phyloP scores from a whole-genome alignment of 192 early-diverging fungal species.

The Coemansia nantahalensis region DNA sequence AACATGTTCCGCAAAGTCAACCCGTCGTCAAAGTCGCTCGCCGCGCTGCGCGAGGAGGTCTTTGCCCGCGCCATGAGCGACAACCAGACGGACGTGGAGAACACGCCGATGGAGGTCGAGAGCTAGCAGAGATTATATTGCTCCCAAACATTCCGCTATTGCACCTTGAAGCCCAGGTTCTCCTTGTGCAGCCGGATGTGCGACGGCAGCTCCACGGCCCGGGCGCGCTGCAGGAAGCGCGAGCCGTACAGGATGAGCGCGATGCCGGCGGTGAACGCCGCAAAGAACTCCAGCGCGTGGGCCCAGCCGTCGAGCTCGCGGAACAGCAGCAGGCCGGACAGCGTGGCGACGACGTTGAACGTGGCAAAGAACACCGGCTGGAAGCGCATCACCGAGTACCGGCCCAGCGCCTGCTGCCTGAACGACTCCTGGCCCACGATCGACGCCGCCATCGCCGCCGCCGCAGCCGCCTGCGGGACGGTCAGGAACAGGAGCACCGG shows the following conservation, averaged over 20 bases:
- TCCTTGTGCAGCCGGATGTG: conserved; percentile 47
- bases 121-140: too few relatives aligned
- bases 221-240: conserved; percentile 35
- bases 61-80: not conserved
- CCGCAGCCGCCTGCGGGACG: conserved; percentile 23
- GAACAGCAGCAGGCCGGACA: conserved; percentile 42
- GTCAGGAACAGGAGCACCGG: conserved; percentile 16
- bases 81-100: too few relatives aligned
- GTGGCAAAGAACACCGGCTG: conserved; percentile 55
- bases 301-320: conserved; percentile 36
- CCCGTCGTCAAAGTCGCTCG: conserved; percentile 30
- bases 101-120: conserved; percentile 8
- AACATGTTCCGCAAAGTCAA: conserved; percentile 41
- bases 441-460: conserved; percentile 27
- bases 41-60: conserved; percentile 24
- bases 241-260: conserved; percentile 41
- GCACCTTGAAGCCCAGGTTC: conserved; percentile 25
- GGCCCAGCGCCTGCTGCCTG: conserved; percentile 50
- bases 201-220: conserved; percentile 36
- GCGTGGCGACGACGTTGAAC: conserved; percentile 47
- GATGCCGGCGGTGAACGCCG: conserved; percentile 33
- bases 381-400: conserved; percentile 47
- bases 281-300: conserved; percentile 30
- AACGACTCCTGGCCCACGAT: conserved; percentile 51
- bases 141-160: conserved; percentile 3